Percentiles rank a stretch among this genome's conserved stretches.
phyloP scores from a whole-genome alignment of 257 asterid species.

The Penstemon davidsonii region DNA sequence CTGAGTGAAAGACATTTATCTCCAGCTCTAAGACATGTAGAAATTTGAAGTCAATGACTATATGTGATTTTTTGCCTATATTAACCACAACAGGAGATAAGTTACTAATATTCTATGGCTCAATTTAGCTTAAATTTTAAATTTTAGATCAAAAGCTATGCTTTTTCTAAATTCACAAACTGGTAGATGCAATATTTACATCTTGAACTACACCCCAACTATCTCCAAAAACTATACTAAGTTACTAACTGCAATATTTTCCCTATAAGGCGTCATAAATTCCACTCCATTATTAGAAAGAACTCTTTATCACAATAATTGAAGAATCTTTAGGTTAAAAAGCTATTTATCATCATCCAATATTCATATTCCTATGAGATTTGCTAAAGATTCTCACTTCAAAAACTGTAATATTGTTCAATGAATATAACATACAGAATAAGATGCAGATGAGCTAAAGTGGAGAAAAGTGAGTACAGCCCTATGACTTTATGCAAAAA shows the following conservation, averaged over 20 bases:
- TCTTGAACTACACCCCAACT: slow-evolving; percentile 23
- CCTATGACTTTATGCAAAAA: slow-evolving; percentile 1
- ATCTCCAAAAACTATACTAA: slow-evolving; percentile 25
- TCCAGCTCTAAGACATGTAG: too few relatives aligned
- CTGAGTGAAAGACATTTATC: too few relatives aligned
- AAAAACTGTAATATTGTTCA: slow-evolving; percentile 1
- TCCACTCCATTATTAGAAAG: slow-evolving; percentile 16
- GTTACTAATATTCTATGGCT: background rate
- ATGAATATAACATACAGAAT: background rate
- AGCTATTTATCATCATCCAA: slow-evolving; percentile 13
- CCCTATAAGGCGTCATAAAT: slow-evolving; percentile 21
- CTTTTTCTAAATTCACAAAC: background rate
- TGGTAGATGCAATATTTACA: background rate
- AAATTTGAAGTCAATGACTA: too few relatives aligned
- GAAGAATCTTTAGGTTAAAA: slow-evolving; percentile 13
- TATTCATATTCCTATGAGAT: slow-evolving; percentile 16
- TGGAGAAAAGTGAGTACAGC: slow-evolving; percentile 23
- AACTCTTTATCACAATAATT: slow-evolving; percentile 17
- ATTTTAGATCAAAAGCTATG: background rate
- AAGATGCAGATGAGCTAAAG: slow-evolving; percentile 16
- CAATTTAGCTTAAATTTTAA: background rate
- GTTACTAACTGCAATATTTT: slow-evolving; percentile 13
- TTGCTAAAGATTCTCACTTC: slow-evolving; percentile 18
- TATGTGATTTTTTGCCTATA: background rate
- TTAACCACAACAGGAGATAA: background rate